Conservation (phyloP, 306 rosid species). For the Leucaena leucocephala region DNA sequence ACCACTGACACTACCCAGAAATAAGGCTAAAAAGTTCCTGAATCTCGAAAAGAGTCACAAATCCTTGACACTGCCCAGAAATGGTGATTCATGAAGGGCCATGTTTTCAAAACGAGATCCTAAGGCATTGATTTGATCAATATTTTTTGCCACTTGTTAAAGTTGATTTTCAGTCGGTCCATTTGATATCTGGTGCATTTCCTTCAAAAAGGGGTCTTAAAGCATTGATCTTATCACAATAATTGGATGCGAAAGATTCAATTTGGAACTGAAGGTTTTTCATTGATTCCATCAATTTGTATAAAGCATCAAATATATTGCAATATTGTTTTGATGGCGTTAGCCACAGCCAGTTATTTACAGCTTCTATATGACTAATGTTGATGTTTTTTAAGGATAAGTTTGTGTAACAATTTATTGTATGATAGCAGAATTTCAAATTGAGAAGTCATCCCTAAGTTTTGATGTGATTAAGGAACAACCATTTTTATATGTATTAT, state of each 20-base stretch:
- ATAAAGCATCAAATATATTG: conserved; percentile 2
- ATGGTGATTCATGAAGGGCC: not conserved
- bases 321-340: not conserved
- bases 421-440: not conserved
- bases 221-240: not conserved
- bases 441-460: not conserved
- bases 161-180: not conserved
- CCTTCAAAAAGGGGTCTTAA: not conserved
- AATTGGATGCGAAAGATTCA: not conserved
- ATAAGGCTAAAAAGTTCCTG: not conserved
- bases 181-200: not conserved
- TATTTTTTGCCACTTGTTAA: not conserved
- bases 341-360: not conserved
- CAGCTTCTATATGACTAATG: not conserved
- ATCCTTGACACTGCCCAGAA: not conserved
- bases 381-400: not conserved
- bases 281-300: not conserved
- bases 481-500: not conserved
- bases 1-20: not conserved
- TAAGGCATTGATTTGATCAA: not conserved
- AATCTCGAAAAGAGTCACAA: not conserved
- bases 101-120: not conserved
- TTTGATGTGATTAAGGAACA: not conserved
- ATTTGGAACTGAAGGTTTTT: not conserved
- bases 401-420: not conserved